These are phyloP conservation scores for Pythium volutum DNA, from an alignment of 352 stramenopile genomes.

Conservation along the genomic window DNA sequence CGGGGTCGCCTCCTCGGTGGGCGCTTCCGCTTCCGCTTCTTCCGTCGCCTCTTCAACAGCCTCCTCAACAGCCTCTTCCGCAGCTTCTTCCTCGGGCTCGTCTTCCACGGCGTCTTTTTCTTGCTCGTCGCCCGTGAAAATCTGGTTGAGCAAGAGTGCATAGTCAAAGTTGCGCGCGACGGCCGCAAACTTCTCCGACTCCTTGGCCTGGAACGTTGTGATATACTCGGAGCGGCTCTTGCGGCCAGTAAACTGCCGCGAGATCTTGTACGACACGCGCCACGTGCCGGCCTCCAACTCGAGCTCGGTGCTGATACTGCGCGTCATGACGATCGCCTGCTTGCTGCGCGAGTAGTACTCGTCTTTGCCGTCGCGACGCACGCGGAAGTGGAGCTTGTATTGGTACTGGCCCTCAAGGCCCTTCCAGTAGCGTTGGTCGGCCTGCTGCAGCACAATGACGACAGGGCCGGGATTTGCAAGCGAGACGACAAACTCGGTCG, in stretches of 20 bases:
- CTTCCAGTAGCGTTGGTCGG: conserved; percentile 37
- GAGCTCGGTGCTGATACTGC: conserved; percentile 39
- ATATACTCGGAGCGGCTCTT: conserved; percentile 26
- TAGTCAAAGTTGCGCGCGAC: conserved; percentile 38
- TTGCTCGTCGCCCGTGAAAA: conserved; percentile 7
- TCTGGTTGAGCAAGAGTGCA: conserved; percentile 12
- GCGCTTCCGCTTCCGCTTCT: conserved; percentile 11
- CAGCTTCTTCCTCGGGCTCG: conserved; percentile 10
- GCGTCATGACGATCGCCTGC: conserved; percentile 26
- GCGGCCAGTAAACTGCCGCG: conserved; percentile 20
- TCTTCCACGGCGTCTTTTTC: conserved; percentile 11
- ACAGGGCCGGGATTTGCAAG: conserved; percentile 25
- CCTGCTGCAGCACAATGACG: conserved; percentile 38
- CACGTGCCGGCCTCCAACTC: conserved; percentile 28
- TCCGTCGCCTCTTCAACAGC: too few relatives aligned
- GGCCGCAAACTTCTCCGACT: conserved; percentile 38
- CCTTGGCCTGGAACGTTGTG: conserved; percentile 18
- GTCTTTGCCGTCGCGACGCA: conserved; percentile 26
- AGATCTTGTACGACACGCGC: conserved; percentile 31
- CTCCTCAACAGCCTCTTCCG: too few relatives aligned
- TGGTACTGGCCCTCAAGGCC: conserved; percentile 41
- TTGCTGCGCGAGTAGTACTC: conserved; percentile 31
- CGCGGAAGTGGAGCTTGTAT: conserved; percentile 36
- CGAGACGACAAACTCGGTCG: conserved; percentile 16
- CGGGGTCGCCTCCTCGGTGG: conserved; percentile 1